Percentiles rank a stretch among this genome's conserved stretches.
Evolutionary conservation across 2,329 filamentous ascomycete species (phyloP).

Genomic region (Hymenoscyphus repandus): DNA sequence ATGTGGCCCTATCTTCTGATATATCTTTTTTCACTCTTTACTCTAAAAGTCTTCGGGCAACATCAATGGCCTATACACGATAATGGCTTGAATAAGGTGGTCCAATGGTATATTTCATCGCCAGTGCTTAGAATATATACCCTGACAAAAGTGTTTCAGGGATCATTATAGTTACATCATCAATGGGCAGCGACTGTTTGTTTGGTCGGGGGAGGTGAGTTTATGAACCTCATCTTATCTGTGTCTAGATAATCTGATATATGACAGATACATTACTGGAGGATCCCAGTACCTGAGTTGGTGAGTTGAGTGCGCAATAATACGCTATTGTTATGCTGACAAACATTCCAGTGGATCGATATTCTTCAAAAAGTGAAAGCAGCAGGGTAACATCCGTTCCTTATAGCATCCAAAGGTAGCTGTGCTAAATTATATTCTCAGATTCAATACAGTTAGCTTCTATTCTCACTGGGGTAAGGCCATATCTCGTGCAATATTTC

Average conservation of each 20-base stretch:
- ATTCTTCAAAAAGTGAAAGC: conserved; percentile 79
- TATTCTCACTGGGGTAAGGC: conserved; percentile 75
- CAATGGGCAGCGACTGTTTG: conserved; percentile 44
- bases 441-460: conserved; percentile 72
- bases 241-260: background rate
- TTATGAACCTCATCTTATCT: background rate
- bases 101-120: conserved; percentile 35
- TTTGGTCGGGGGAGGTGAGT: conserved; percentile 43
- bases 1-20: conserved; percentile 3
- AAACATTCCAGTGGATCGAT: conserved; percentile 50
- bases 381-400: conserved; percentile 41
- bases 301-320: no score
- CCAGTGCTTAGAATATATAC: background rate
- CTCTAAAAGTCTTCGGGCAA: conserved; percentile 5
- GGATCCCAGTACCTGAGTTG: conserved; percentile 53
- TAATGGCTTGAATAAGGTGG: conserved; percentile 41
- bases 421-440: background rate
- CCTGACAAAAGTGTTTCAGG: conserved; percentile 26
- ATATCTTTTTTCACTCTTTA: conserved; percentile 2
- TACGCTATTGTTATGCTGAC: no score
- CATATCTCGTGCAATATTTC: conserved; percentile 33
- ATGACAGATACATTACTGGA: conserved; percentile 43
- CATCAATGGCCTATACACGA: conserved; percentile 42
- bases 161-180: conserved; percentile 49
- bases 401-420: conserved; percentile 4